Conservation (phyloP, 805 yeast species). For the Pichia nakasei region DNA sequence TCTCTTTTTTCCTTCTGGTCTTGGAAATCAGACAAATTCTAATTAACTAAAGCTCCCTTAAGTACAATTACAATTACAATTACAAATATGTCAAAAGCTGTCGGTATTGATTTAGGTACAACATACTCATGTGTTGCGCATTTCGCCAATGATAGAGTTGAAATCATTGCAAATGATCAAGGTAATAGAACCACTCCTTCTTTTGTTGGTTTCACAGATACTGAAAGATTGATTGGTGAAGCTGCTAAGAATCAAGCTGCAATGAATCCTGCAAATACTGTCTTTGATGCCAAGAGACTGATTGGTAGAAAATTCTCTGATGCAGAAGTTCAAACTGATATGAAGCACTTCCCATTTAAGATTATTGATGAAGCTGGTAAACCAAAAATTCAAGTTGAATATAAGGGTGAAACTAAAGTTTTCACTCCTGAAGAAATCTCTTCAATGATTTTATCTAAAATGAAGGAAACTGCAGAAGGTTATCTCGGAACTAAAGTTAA, state of each 20-base stretch:
- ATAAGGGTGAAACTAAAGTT: conserved; percentile 73
- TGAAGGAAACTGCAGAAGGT: conserved; percentile 85
- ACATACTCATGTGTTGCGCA: conserved; percentile 95
- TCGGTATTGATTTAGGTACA: conserved; percentile 77
- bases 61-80: neutral
- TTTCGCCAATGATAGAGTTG: conserved; percentile 83
- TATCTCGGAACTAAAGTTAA: conserved; percentile 76
- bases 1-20: neutral
- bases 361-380: conserved; percentile 66
- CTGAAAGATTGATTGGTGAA: conserved; percentile 90
- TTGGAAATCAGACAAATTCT: neutral
- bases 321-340: conserved; percentile 71
- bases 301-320: conserved; percentile 86
- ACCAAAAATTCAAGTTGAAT: conserved; percentile 79
- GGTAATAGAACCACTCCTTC: conserved; percentile 98
- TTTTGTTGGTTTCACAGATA: conserved; percentile 87
- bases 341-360: conserved; percentile 80
- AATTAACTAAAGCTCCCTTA: too few relatives aligned
- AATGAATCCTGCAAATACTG: conserved; percentile 83
- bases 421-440: conserved; percentile 95
- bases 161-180: conserved; percentile 94
- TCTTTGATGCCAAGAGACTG: conserved; percentile 84
- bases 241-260: conserved; percentile 98
- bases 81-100: conserved; percentile 30
- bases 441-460: conserved; percentile 83